A percentile compares a stretch with the other conserved stretches of the same genome.
Conservation (phyloP, 2,329 filamentous ascomycete genomes). For the Dryadomyces quercus-mongolicae region DNA sequence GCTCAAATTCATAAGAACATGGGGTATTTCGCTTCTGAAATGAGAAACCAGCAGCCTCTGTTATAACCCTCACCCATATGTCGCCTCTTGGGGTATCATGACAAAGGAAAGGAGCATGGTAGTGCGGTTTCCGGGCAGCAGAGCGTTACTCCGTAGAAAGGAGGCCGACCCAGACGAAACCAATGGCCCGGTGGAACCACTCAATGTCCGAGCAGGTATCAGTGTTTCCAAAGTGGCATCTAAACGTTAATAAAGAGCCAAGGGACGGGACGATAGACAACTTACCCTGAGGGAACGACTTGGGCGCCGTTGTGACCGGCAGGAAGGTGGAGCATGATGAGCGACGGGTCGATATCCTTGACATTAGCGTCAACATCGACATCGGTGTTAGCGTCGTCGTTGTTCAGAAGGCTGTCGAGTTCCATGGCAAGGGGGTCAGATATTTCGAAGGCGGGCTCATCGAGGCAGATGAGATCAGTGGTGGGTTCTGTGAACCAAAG, state of each 20-base stretch:
- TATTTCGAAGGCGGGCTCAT: too few relatives aligned
- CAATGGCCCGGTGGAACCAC: conserved; percentile 5
- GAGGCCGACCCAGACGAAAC: conserved; percentile 5
- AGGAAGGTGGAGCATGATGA: too few relatives aligned
- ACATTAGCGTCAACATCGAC: too few relatives aligned
- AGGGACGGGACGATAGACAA: not conserved
- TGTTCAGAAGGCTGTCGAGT: too few relatives aligned
- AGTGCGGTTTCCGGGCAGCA: not conserved
- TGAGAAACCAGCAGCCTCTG: not conserved
- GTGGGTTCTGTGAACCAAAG: too few relatives aligned
- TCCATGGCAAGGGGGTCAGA: too few relatives aligned
- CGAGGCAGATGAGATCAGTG: too few relatives aligned
- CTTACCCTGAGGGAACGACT: not conserved
- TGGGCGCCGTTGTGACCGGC: too few relatives aligned
- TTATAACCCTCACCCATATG: not conserved
- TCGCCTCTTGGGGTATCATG: not conserved
- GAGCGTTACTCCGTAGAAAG: not conserved
- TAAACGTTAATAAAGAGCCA: not conserved
- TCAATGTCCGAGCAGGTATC: conserved; percentile 8
- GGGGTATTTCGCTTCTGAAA: not conserved
- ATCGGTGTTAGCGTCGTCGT: too few relatives aligned
- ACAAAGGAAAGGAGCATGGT: not conserved
- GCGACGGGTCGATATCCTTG: too few relatives aligned
- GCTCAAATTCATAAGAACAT: not conserved
- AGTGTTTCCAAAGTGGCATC: conserved; percentile 10